Base-by-base conservation (phyloP, 176 grass and related monocot genomes). In the Pontederia crassipes region DNA sequence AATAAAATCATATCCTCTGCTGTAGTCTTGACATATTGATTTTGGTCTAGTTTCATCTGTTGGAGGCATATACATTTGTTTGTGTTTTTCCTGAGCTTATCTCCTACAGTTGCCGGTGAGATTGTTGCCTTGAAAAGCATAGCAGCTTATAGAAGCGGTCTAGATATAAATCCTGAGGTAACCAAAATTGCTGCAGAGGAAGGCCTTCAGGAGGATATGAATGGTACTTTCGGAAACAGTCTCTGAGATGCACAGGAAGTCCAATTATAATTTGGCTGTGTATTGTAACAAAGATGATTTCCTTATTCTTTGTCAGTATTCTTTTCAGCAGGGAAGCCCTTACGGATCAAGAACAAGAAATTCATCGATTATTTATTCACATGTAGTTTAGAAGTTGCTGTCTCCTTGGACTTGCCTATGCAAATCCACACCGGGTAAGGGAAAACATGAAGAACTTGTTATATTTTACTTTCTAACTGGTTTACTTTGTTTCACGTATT, bases 391-490 rank as follows among this genome's bases (percentile, higher is more conserved):
- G 70, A 88, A 77, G 67, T 79, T 69, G 84, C 93, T 16, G 59
- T 76, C 27, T 71, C 70, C 48, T 72, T 59, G 74, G 68, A 85
- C 49, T 66, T 92, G 46, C 84, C 93, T 55, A 72, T 98, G 76
- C 93, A 98, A 75, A 83, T 98, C 74, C 93, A 98, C 69, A 98
- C 87, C 17, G 93, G 93, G 93, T 98, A 77, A 88, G 32, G 32
- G 6, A 69, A 55, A 49, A 28, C 32, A 74, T 70, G 18, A 12
- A 26, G 26, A 15, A 27, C 9, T 45, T 53, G 4, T 54, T 15
- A 53, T 68, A 35, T 20, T n/a, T 16, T 3, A 20, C 10, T 15
- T 63, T 63, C 45, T 11, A 15, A 46, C 17, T 12, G 3, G 6
- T 13, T 16, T 16, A 12, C 29, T 3, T 59, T 35, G 11, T 58